Base-by-base conservation (phyloP, 2,329 filamentous ascomycete species). In the Lasiodiplodia citricola region DNA sequence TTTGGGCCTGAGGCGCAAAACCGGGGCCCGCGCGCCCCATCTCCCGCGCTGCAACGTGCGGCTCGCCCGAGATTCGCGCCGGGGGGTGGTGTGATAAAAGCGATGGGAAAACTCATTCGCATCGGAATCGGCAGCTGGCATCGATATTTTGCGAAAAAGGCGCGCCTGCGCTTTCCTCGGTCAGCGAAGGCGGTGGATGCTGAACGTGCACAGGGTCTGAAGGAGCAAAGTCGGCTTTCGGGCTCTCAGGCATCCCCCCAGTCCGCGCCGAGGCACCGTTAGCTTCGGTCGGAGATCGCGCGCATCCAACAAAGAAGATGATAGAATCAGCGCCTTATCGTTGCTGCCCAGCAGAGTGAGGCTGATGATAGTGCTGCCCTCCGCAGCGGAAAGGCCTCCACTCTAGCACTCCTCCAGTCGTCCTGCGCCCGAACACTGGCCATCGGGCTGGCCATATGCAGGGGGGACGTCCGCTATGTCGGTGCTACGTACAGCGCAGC, bases 141-240 rank as follows among this genome's bases (percentile, higher is more conserved):
- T 44, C 50, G 52, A 55, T 7, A 21, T 18, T 25, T 38, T 4
- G n/a, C 37, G 31, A 64, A 66, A 44, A 66, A 66, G 37, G 44
- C 50, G 52, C 50, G 51, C 21, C 18, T 56, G 50, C 21, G 37
- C 13, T 66, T 56, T 52, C 60, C 44, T 25, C 41, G 23, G 11
- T 4, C 21, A 25, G 35, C 50, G 18, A n/a, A 25, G 25, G 60
- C 25, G 6, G 44, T 28, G 25, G 47, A 16, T 58, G 55, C 54
- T 11, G 56, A 31, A 8, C 63, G 63, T 56, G 50, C 51, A 13
- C 51, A 66, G 35, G 37, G 50, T 23, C 63, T 41, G 41, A 50
- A 41, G 63, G 63, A 56, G 60, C 60, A 64, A 64, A 64, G 60
- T 64, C 60, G 60, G 60, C 44, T 18, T 44, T 52, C 60, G 58